A percentile compares a stretch with the other conserved stretches of the same genome.
Evolutionary conservation across 2,329 filamentous ascomycete species (phyloP).

Genomic region (Geosmithia putterillii): DNA sequence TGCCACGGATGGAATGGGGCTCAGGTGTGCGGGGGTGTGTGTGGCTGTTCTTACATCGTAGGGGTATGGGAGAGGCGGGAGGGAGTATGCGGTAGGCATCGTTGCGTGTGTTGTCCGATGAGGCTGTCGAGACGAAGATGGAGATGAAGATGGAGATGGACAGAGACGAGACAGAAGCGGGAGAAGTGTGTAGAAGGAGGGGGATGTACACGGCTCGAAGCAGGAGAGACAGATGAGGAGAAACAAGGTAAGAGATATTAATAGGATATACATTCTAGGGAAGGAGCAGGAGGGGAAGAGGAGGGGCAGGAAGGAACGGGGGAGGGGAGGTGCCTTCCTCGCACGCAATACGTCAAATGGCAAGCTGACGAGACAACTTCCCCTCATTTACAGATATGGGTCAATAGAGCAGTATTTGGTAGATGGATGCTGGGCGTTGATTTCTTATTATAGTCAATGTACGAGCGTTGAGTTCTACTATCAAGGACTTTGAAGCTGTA

Average conservation of each 20-base stretch:
- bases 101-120: background rate
- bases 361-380: no score
- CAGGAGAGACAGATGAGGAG: background rate
- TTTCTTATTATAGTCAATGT: no score
- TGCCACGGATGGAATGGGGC: background rate
- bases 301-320: background rate
- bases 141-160: background rate
- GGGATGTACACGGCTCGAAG: background rate
- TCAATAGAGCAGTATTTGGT: no score
- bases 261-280: no score
- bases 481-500: no score
- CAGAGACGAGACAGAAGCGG: background rate
- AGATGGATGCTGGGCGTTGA: no score
- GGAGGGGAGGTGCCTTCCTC: background rate
- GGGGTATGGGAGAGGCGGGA: slow-evolving; percentile 55
- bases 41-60: slow-evolving; percentile 54
- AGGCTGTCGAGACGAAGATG: background rate
- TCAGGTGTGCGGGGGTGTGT: background rate
- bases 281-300: no score
- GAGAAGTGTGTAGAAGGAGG: background rate
- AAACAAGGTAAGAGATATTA: background rate
- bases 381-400: no score
- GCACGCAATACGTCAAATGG: no score
- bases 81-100: slow-evolving; percentile 37
- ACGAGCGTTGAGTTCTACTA: no score